These are phyloP conservation scores for Clarireedia sp. DNA, from an alignment of 2,329 filamentous ascomycete genomes.

Conservation along the genomic window DNA sequence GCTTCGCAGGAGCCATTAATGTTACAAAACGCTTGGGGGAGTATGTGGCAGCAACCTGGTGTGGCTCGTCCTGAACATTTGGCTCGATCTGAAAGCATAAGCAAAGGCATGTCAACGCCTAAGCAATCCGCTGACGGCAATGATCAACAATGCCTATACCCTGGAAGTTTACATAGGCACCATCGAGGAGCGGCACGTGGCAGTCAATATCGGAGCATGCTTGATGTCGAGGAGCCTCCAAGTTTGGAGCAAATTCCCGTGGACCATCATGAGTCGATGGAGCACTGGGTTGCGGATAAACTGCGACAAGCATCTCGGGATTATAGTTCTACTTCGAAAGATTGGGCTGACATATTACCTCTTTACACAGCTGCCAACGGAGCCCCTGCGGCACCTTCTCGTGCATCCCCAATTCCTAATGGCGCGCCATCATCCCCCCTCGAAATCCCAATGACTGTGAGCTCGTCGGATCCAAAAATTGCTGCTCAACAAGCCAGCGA, in stretches of 20 bases:
- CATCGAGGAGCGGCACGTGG: slow-evolving; percentile 19
- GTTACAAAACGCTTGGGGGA: neutral
- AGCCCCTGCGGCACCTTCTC: slow-evolving; percentile 23
- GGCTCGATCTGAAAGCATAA: slow-evolving; percentile 3
- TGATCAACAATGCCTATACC: slow-evolving; percentile 12
- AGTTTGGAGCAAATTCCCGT: slow-evolving; percentile 23
- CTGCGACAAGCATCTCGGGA: slow-evolving; percentile 20
- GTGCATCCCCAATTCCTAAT: slow-evolving; percentile 26
- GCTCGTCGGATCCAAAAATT: slow-evolving; percentile 30
- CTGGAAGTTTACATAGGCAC: slow-evolving; percentile 22
- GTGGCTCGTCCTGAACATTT: neutral
- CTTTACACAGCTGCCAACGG: slow-evolving; percentile 31
- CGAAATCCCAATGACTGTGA: slow-evolving; percentile 29
- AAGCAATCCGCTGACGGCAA: slow-evolving; percentile 9
- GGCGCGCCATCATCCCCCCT: slow-evolving; percentile 23
- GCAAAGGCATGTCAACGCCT: neutral
- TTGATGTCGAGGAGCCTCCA: slow-evolving; percentile 43
- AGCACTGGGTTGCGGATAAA: slow-evolving; percentile 22
- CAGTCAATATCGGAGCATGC: slow-evolving; percentile 44
- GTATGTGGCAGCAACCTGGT: neutral
- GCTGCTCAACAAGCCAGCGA: slow-evolving; percentile 31
- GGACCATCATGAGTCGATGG: slow-evolving; percentile 23
- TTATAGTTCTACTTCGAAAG: slow-evolving; percentile 21
- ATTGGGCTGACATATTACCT: slow-evolving; percentile 30
- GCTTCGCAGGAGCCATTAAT: neutral